phyloP scores from a whole-genome alignment of 306 rosid species.

The Medicago lupulina region DNA sequence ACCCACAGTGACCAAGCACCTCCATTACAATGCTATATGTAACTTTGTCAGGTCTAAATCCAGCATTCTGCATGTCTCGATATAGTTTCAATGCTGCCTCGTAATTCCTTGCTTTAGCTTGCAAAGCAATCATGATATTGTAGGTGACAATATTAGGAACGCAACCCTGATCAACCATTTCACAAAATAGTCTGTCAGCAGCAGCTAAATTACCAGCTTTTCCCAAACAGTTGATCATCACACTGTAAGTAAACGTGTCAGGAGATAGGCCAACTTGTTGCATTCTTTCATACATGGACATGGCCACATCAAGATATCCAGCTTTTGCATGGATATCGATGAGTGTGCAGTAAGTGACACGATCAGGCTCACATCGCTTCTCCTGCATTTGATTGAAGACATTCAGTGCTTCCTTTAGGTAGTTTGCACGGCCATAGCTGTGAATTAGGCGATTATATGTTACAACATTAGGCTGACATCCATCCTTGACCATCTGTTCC shows the following conservation, averaged over 20 bases:
- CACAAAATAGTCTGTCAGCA: conserved; percentile 77
- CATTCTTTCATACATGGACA: conserved; percentile 85
- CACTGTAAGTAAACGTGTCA: conserved; percentile 96
- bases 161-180: conserved; percentile 90
- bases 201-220: conserved; percentile 88
- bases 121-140: conserved; percentile 92
- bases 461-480: conserved; percentile 90
- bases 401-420: conserved; percentile 74
- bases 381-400: conserved; percentile 86
- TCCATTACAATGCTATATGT: conserved; percentile 96
- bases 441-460: conserved; percentile 92
- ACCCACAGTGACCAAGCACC: conserved; percentile 96
- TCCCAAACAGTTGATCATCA: conserved; percentile 92
- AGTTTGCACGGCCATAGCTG: conserved; percentile 94
- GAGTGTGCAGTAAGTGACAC: conserved; percentile 94
- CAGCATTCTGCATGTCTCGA: conserved; percentile 83
- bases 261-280: conserved; percentile 88
- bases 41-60: conserved; percentile 89
- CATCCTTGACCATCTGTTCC: conserved; percentile 85
- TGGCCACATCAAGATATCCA: conserved; percentile 86
- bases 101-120: conserved; percentile 95
- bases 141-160: conserved; percentile 91
- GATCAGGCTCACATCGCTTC: conserved; percentile 82
- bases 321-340: conserved; percentile 97
- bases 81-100: conserved; percentile 76